Evolutionary conservation across 148 eudicot genomes (phyloP).

Genomic region (Gaultheria prostrata): DNA sequence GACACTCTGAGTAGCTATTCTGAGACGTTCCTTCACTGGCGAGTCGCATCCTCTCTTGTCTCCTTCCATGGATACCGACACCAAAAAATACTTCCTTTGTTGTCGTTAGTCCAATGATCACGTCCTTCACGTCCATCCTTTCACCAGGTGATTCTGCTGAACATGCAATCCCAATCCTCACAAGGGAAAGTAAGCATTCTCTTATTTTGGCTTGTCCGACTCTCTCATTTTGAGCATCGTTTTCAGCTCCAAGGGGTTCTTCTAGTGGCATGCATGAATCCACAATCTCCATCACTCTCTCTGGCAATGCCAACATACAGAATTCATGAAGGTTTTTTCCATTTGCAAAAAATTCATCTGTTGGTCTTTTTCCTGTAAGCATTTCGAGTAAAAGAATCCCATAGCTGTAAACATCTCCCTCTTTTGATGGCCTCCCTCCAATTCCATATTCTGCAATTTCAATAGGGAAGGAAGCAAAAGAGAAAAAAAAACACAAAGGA

Average conservation of each 20-base stretch:
- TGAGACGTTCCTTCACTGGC: neutral
- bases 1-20: neutral
- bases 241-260: neutral
- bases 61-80: neutral
- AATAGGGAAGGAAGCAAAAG: no score
- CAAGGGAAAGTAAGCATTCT: neutral
- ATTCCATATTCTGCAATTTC: neutral
- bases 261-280: neutral
- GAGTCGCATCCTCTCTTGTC: neutral
- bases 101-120: neutral
- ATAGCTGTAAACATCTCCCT: slow-evolving; percentile 1
- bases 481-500: neutral
- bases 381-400: neutral
- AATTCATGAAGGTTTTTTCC: neutral
- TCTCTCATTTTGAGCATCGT: no score
- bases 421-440: neutral
- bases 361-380: slow-evolving; percentile 5
- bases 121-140: neutral
- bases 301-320: neutral
- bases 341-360: neutral
- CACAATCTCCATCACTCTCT: neutral
- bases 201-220: neutral
- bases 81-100: slow-evolving; percentile 4
- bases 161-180: slow-evolving; percentile 10
- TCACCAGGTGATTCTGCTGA: neutral